Evolutionary conservation across 2,329 filamentous ascomycete genomes (phyloP), one percentile per base, ranked within the genome.

Genomic region (Fusarium mundagurra): DNA sequence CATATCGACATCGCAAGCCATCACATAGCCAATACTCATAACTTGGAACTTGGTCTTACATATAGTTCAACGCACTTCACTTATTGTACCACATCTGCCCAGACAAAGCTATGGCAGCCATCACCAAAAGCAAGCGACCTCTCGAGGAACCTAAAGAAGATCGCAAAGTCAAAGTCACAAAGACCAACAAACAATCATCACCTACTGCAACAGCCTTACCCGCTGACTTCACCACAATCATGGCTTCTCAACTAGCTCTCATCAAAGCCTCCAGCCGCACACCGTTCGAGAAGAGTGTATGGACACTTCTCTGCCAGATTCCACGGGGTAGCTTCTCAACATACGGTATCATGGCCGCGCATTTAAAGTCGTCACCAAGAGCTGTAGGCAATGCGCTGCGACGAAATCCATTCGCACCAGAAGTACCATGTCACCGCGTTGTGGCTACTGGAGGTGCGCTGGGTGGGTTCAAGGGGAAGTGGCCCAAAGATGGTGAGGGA

Each of bases 361-460:
- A 92, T 66, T 87, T 96, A 22, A 82, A 85, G 17, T 94, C 93
- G 29, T 94, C 92, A 8, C 92, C 94, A 4, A 87, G 94, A 47
- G 94, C 94, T 1, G 90, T 96, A 10, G 94, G 94, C 22, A 94
- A 93, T 67, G 93, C 93, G 4, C 86, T 97, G 79, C 88, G 92
- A 24, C 85, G 88, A 16, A 97, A 97, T 80, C 94, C 94, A 0
- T 97, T 96, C 77, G 94, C 94, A 20, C 94, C 94, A 0, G 88
- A 90, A 39, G 92, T 96, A 9, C 94, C 94, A 3, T 97, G 94
- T 71, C 94, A 97, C 82, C 88, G 94, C 16, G 92, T 96, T 29
- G 89, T 97, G 53, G 93, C 93, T 11, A 92, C 90, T 45, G 92
- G 91, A 59, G 92, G 93, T 18, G 86, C 87, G n/a, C 82, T 94